Conservation (phyloP, 371 early-diverging fungal species). For the Apophysomyces ossiformis region DNA sequence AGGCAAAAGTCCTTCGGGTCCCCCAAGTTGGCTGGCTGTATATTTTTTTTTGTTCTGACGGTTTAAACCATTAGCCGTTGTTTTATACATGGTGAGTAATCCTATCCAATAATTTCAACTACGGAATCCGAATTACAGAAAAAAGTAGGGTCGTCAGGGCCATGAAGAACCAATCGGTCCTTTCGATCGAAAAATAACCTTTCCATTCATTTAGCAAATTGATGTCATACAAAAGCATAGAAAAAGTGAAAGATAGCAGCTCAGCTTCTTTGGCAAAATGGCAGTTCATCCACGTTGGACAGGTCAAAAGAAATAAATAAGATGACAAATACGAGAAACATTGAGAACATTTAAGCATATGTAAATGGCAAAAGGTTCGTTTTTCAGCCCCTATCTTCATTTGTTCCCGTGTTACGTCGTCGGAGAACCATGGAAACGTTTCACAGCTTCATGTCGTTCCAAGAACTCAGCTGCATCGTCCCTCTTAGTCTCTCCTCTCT, state of each 20-base stretch:
- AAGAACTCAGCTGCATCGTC: constrained; percentile 1
- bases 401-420: neutral
- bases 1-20: no score
- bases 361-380: neutral
- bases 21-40: no score
- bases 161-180: neutral
- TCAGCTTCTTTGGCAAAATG: no score
- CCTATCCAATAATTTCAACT: neutral
- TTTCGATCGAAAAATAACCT: neutral
- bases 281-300: no score
- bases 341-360: no score
- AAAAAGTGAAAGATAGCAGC: no score
- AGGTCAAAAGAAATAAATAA: no score
- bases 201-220: neutral
- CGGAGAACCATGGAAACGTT: neutral
- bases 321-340: no score
- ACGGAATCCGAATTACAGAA: constrained; percentile 6
- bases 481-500: neutral
- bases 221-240: no score
- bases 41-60: neutral
- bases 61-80: constrained; percentile 2
- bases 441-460: constrained; percentile 1
- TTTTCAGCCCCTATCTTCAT: neutral
- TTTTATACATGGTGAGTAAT: neutral
- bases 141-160: constrained; percentile 7